Base-by-base conservation (phyloP, 2,329 filamentous ascomycete genomes). In the Phyllosticta citriasiana region DNA sequence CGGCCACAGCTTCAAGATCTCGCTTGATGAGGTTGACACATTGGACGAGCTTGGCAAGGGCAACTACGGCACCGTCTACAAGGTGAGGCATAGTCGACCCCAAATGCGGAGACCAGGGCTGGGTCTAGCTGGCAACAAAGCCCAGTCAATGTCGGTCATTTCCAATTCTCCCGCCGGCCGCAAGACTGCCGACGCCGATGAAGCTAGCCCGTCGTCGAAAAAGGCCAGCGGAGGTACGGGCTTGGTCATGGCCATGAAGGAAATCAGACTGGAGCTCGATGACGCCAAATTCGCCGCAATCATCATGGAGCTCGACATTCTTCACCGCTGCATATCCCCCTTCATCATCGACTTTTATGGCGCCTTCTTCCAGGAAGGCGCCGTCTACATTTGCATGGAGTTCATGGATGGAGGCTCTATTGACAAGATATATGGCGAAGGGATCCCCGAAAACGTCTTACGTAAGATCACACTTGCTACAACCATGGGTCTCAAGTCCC, bases 271-370 rank as follows among this genome's bases (percentile, higher is more conserved):
- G 9, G 94, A 99, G 74, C 80, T 99, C 59, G 94, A 99, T 70
- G 94, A 99, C 73, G 88, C 91, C 65, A 99, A 99, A 74, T 96
- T 99, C 71, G 88, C 90, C 6, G 92, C 93, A 47, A 99, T 99
- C 70, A 88, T 97, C 68, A 99, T 97, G 84, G 94, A 99, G 75
- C 80, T 99, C 55, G 91, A 99, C 69, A 93, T 99, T 65, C 80
- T 99, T 2, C 94, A 99, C 76, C 89, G 94, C 67, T 99, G 94
- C 70, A 81, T 94, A 2, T 97, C 91, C 1, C 93, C 94, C 0
- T 96, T 93, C 74, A 97, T 99, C 67, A 94, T 99, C 73, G 93
- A 99, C 71, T 99, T 99, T 70, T 99, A 97, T 73, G 94, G 94
- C 0, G 94, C 94, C 4, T 99, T 99, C 73, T 99, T 97, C 80